Conservation (phyloP, 352 stramenopile genomes). For the Globisporangium barbulae region DNA sequence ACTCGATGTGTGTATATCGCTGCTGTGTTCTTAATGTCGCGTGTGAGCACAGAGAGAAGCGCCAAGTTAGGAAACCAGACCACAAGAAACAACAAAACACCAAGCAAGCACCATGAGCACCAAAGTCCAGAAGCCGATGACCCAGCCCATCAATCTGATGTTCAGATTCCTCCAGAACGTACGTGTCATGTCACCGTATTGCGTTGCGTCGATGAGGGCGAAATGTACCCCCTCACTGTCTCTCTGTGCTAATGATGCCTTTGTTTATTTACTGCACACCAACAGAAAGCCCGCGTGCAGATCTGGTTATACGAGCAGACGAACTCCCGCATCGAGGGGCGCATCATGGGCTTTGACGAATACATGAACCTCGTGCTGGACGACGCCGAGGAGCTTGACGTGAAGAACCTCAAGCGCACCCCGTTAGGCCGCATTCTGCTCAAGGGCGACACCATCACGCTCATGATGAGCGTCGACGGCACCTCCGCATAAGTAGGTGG, state of each 20-base stretch:
- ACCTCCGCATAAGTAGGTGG: constrained; percentile 15
- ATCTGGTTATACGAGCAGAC: constrained; percentile 99
- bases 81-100: constrained; percentile 5
- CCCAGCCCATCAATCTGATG: constrained; percentile 99
- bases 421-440: constrained; percentile 97
- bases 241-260: constrained; percentile 6
- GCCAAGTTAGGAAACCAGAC: background rate
- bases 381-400: constrained; percentile 95
- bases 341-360: constrained; percentile 98
- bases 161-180: constrained; percentile 98
- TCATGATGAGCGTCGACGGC: constrained; percentile 92
- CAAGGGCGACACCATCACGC: constrained; percentile 99
- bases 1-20: background rate
- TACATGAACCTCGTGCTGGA: constrained; percentile 99
- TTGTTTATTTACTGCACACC: constrained; percentile 1
- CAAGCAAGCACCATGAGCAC: constrained; percentile 65
- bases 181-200: constrained; percentile 25
- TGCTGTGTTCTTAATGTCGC: background rate
- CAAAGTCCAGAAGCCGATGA: constrained; percentile 99
- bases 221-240: background rate
- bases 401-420: constrained; percentile 93
- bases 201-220: background rate
- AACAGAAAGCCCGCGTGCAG: constrained; percentile 94
- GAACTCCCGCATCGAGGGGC: constrained; percentile 97
- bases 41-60: background rate